Base-by-base conservation (phyloP, 129 eudicot species). In the Lactuca sativa region DNA sequence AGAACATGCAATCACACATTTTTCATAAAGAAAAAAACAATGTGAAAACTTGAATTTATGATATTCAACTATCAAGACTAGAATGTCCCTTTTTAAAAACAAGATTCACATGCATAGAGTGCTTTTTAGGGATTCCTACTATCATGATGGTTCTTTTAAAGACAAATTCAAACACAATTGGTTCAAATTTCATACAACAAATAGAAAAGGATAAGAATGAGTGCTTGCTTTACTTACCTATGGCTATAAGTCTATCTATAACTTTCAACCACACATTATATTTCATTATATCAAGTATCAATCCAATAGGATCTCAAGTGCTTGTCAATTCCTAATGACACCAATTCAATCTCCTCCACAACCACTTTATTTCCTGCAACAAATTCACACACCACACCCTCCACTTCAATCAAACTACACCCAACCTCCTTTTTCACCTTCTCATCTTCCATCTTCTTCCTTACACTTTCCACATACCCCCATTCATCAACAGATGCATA, bases 401-500 rank as follows among this genome's bases (percentile, higher is more conserved):
- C 74, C 21, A 83, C 71, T 76, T 86, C 95, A 52, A 90, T 79
- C 65, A 73, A 79, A 68, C 97, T 90, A 68, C 87, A 82, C 17
- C 97, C 95, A 11, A 86, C 83, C 25, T 77, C 85, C 74, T 91
- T 88, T 34, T 65, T 76, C 69, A 90, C 89, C 25, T 79, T 72
- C 63, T 71, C 83, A 9, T 78, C 78, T 41, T 74, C 81, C 97
- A 88, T 86, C 41, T 32, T 80, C 66, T 80, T 77, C 72, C 97
- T 80, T 4, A 88, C 80, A 9, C 41, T 69, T 79, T 80, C 88
- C 62, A 84, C 97, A 34, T 77, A 76, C 25, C 79, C 86, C 97
- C 97, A 91, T 54, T 84, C 78, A 15, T 74, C 31, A 54, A 64
- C 67, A 34, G 86, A 77, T 8, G 96, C 97, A 74, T 91, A 88